Conservation (phyloP, 2,329 filamentous ascomycete species). For the Cryphonectria parasitica region DNA sequence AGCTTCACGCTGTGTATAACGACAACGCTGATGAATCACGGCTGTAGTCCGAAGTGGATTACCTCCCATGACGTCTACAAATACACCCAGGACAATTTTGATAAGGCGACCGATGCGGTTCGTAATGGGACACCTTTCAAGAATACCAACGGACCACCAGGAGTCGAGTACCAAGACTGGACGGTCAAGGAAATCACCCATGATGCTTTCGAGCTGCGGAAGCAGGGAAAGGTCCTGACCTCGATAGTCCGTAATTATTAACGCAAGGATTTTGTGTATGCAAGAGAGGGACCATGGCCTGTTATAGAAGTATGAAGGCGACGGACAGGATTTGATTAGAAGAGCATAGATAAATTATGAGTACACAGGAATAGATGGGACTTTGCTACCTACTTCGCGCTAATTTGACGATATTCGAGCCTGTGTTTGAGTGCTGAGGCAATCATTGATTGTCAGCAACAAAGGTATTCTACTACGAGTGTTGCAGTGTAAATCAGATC, state of each 20-base stretch:
- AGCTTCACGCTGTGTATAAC: background rate
- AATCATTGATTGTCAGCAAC: no score
- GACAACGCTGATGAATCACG: background rate
- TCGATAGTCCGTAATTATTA: background rate
- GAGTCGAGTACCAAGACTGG: background rate
- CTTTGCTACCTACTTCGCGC: no score
- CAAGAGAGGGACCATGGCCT: no score
- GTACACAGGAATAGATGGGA: no score
- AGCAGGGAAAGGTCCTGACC: background rate
- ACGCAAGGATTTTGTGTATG: no score
- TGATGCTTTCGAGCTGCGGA: background rate
- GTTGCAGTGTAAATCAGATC: no score
- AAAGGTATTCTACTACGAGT: no score
- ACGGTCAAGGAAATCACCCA: background rate
- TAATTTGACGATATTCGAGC: no score
- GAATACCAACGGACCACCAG: background rate
- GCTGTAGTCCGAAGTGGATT: background rate
- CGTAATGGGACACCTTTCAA: background rate
- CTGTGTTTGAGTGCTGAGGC: no score
- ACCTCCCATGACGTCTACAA: background rate
- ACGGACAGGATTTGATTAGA: no score
- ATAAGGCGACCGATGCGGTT: background rate
- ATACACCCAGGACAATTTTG: background rate
- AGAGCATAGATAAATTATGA: no score
- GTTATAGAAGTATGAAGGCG: no score